Conservation (phyloP, 495 filamentous ascomycete species). For the Annulohypoxylon stygium region DNA sequence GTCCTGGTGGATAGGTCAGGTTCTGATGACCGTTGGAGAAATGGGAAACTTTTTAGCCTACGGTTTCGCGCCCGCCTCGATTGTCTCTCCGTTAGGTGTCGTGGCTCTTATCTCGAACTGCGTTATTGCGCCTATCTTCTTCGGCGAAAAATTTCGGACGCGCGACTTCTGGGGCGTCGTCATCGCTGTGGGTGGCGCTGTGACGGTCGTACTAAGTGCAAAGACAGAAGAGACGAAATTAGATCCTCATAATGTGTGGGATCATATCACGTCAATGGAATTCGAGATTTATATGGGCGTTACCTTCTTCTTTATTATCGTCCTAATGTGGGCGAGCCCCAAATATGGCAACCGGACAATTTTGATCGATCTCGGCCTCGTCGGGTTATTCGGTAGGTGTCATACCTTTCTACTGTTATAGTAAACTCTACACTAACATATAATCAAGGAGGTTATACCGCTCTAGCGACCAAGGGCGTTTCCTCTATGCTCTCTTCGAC, state of each 20-base stretch:
- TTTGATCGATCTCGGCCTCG: conserved; percentile 91
- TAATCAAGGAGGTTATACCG: conserved; percentile 86
- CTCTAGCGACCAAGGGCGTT: conserved; percentile 94
- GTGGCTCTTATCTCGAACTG: conserved; percentile 97
- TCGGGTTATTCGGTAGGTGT: conserved; percentile 86
- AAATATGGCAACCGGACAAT: conserved; percentile 87
- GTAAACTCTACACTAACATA: conserved; percentile 50
- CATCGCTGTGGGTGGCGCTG: conserved; percentile 86
- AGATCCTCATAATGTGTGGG: conserved; percentile 90
- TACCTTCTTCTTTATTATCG: conserved; percentile 76
- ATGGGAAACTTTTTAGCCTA: conserved; percentile 97
- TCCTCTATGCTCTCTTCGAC: conserved; percentile 93
- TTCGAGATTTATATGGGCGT: conserved; percentile 91
- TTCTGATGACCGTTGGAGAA: conserved; percentile 93
- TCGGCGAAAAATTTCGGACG: conserved; percentile 87
- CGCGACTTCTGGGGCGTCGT: conserved; percentile 92
- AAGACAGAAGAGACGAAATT: conserved; percentile 90
- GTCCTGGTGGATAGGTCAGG: conserved; percentile 95
- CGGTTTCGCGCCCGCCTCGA: conserved; percentile 97
- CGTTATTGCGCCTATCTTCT: conserved; percentile 90
- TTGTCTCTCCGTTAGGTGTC: conserved; percentile 95
- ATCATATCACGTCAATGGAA: conserved; percentile 86
- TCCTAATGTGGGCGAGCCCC: conserved; percentile 83
- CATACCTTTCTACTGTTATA: neutral
- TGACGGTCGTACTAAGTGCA: conserved; percentile 92